Evolutionary conservation across 1,284 basidiomycete species (phyloP).

Genomic region (Leccinum fuscescens): DNA sequence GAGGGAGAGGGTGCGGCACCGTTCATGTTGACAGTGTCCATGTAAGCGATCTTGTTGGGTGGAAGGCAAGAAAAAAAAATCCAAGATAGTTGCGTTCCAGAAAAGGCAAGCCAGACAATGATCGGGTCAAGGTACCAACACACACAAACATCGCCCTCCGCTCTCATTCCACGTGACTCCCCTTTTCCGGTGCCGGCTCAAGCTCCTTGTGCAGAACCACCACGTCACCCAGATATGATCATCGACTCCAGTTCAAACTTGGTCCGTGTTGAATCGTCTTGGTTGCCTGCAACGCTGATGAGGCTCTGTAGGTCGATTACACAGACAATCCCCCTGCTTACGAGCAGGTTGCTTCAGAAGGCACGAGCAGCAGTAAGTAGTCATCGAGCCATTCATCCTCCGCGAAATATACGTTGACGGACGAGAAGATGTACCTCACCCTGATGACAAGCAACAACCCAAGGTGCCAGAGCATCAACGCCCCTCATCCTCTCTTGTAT

Average conservation of each 20-base stretch:
- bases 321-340: conserved; percentile 31
- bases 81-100: conserved; percentile 3
- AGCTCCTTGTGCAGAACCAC: neutral
- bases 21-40: conserved; percentile 39
- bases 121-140: conserved; percentile 17
- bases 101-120: conserved; percentile 17
- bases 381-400: neutral
- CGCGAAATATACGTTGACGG: conserved; percentile 1
- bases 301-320: conserved; percentile 17
- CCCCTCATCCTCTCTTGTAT: conserved; percentile 13
- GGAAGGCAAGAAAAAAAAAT: conserved; percentile 9
- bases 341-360: conserved; percentile 19
- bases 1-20: conserved; percentile 42
- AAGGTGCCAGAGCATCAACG: conserved; percentile 10
- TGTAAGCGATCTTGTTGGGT: conserved; percentile 22
- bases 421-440: conserved; percentile 11
- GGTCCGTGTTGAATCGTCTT: conserved; percentile 12
- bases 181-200: conserved; percentile 3
- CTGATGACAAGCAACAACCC: conserved; percentile 12
- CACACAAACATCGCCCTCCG: conserved; percentile 17
- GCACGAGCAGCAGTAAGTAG: conserved; percentile 18
- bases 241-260: conserved; percentile 27
- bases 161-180: conserved; percentile 23
- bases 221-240: conserved; percentile 21
- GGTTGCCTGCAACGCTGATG: neutral